phyloP scores from a whole-genome alignment of 2,329 filamentous ascomycete genomes.

The Microcera coccophila region DNA sequence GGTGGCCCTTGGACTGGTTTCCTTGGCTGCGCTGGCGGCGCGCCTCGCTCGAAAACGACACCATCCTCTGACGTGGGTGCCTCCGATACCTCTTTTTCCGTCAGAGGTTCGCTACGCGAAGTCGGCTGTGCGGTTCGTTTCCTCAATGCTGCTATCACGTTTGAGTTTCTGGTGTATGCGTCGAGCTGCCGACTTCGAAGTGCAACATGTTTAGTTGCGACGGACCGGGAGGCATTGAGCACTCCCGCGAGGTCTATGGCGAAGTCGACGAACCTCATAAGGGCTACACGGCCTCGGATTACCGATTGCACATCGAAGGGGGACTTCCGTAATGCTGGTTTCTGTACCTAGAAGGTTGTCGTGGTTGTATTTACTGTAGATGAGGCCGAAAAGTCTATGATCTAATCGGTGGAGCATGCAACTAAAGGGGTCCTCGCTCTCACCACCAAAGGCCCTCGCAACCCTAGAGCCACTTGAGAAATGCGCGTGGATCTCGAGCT shows the following conservation, averaged over 20 bases:
- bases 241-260: slow-evolving; percentile 67
- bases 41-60: slow-evolving; percentile 11
- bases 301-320: slow-evolving; percentile 23
- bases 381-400: slow-evolving; percentile 22
- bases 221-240: slow-evolving; percentile 63
- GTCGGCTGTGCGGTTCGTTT: slow-evolving; percentile 15
- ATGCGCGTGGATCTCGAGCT: no score
- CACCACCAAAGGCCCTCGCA: no score
- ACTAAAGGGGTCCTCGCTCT: slow-evolving; percentile 32
- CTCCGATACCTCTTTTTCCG: slow-evolving; percentile 4
- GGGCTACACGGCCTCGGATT: slow-evolving; percentile 23
- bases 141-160: slow-evolving; percentile 36
- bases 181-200: slow-evolving; percentile 54
- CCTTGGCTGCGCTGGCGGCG: slow-evolving; percentile 5
- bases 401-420: slow-evolving; percentile 27
- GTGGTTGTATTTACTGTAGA: slow-evolving; percentile 9
- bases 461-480: no score
- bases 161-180: slow-evolving; percentile 46
- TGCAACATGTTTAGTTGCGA: slow-evolving; percentile 61
- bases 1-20: slow-evolving; percentile 9
- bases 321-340: slow-evolving; percentile 13
- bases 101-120: neutral
- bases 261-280: slow-evolving; percentile 61
- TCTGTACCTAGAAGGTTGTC: slow-evolving; percentile 15
- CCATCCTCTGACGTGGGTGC: slow-evolving; percentile 6